Percentiles rank a stretch among this genome's conserved stretches.
These are phyloP conservation scores for Tylopilus sp. DNA, from an alignment of 768 basidiomycete genomes.

Conservation along the genomic window DNA sequence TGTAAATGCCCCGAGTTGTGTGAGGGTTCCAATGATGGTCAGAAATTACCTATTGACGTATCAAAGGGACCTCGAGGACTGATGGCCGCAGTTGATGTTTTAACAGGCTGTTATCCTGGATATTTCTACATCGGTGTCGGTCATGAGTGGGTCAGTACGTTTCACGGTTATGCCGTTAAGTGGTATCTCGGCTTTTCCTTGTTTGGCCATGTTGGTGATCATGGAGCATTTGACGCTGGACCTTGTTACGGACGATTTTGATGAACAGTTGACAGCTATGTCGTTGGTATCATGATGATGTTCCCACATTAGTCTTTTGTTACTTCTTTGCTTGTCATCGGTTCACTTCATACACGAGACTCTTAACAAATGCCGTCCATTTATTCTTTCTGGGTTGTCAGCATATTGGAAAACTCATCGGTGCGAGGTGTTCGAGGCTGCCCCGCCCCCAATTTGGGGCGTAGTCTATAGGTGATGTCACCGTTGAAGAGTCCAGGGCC, in stretches of 20 bases:
- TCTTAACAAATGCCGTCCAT: neutral
- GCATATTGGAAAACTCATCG: neutral
- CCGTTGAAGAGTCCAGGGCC: too few species aligned
- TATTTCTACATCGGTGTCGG: neutral
- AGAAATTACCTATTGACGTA: neutral
- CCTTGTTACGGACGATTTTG: slow-evolving; percentile 11
- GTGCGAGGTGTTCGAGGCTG: neutral
- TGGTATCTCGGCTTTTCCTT: neutral
- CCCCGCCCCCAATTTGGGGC: too few species aligned
- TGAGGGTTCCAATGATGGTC: neutral
- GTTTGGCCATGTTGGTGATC: neutral
- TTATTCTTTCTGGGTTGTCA: neutral
- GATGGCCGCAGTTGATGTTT: slow-evolving; percentile 1
- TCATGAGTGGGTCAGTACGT: too few species aligned
- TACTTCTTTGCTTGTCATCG: neutral
- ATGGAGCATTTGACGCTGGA: neutral
- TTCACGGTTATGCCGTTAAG: neutral
- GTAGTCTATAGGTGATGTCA: too few species aligned
- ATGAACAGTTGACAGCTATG: slow-evolving; percentile 1
- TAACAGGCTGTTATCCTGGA: neutral
- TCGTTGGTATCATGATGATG: neutral
- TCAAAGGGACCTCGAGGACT: neutral
- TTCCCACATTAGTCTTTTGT: neutral
- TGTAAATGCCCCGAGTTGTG: neutral
- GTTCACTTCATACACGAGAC: neutral